Conservation (phyloP, 129 eudicot genomes). For the Helianthus tuberosus region DNA sequence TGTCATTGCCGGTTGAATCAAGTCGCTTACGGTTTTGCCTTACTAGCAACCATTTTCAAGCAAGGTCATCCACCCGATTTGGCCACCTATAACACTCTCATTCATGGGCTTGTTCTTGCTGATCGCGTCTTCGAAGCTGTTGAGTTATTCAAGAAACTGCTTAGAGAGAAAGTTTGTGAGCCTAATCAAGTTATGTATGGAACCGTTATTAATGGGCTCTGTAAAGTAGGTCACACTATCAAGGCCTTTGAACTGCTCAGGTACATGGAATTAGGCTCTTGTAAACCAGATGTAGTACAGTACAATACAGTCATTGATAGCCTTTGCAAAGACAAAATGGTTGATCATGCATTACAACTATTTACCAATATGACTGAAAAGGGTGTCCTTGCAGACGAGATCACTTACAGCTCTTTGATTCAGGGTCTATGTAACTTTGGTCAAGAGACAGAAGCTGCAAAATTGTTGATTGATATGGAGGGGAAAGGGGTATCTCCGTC, state of each 20-base stretch:
- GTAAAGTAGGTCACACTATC: conserved; percentile 33
- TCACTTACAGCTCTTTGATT: conserved; percentile 46
- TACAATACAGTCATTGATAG: conserved; percentile 34
- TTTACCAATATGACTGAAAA: conserved; percentile 34
- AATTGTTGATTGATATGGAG: conserved; percentile 32
- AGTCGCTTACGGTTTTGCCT: conserved; percentile 36
- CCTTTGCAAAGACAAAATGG: conserved; percentile 39
- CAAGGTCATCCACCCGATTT: conserved; percentile 35
- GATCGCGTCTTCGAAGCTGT: conserved; percentile 35
- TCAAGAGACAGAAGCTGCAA: conserved; percentile 29
- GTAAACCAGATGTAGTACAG: conserved; percentile 20
- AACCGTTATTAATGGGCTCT: conserved; percentile 40
- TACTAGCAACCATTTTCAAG: conserved; percentile 46
- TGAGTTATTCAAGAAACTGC: conserved; percentile 34
- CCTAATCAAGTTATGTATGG: conserved; percentile 33
- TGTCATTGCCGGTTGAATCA: conserved; percentile 37
- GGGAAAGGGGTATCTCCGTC: conserved; percentile 18
- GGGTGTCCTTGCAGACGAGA: conserved; percentile 34
- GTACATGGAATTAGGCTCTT: conserved; percentile 27
- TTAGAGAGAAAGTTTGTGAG: conserved; percentile 29
- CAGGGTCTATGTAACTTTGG: conserved; percentile 40
- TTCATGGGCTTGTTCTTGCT: conserved; percentile 38
- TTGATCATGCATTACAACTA: conserved; percentile 38
- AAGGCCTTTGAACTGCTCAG: conserved; percentile 39
- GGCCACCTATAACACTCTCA: conserved; percentile 37